Conservation (phyloP, 1,284 basidiomycete species). For the Filobasidium uniguttulatum region DNA sequence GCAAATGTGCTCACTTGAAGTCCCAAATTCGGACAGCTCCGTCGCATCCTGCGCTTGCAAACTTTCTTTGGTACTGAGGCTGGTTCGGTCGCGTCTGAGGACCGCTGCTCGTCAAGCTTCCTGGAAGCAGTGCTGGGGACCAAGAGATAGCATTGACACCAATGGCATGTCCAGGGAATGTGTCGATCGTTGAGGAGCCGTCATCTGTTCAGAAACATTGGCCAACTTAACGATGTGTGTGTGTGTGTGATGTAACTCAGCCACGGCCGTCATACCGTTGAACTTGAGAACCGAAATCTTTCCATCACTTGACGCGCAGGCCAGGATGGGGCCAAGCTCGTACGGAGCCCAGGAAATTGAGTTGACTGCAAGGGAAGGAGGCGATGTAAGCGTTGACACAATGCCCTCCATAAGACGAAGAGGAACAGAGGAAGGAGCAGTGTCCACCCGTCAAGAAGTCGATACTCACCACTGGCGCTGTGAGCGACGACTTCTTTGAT, state of each 20-base stretch:
- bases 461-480: constrained; percentile 65
- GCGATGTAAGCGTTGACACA: not conserved
- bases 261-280: constrained; percentile 56
- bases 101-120: constrained; percentile 59
- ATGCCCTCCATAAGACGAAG: not conserved
- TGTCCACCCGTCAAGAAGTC: not conserved
- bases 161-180: constrained; percentile 90
- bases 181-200: constrained; percentile 87
- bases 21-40: constrained; percentile 92
- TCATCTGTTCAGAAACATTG: constrained; percentile 53
- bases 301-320: constrained; percentile 95
- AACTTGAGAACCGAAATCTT: constrained; percentile 94
- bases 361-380: constrained; percentile 51
- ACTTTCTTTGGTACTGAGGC: constrained; percentile 47
- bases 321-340: constrained; percentile 89
- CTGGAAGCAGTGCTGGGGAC: constrained; percentile 82
- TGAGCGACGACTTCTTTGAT: constrained; percentile 95
- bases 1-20: constrained; percentile 43
- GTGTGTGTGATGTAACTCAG: not conserved
- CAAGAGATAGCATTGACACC: constrained; percentile 96
- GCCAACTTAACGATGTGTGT: not conserved
- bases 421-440: not conserved
- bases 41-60: constrained; percentile 92
- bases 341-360: constrained; percentile 97
- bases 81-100: constrained; percentile 34